Evolutionary conservation across 495 filamentous ascomycete genomes (phyloP), one percentile per base, ranked within the genome.

Genomic region (Venustampulla echinocandica): DNA sequence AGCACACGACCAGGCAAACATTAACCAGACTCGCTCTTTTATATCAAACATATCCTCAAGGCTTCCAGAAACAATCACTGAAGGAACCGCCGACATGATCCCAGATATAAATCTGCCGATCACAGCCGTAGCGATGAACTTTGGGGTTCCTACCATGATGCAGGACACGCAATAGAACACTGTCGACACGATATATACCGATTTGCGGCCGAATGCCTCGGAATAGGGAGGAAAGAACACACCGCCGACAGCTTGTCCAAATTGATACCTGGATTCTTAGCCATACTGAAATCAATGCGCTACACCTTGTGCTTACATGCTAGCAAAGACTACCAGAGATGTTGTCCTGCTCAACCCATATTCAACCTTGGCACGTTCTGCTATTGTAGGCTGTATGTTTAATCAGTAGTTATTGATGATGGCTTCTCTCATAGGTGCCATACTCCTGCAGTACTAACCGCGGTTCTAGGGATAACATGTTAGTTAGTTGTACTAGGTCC

Each of bases 41-140:
- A 64, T 62, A 44, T 71, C 67, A 58, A 66, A 75, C 57, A 76
- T 67, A 44, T 76, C 72, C 47, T 77, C 73, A 42, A 77, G 68
- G 35, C 67, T 74, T 9, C 74, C 72, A 0, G 67, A 64, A 9
- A 73, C 65, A 1, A 78, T 65, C 11, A 71, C 68, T 0, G 68
- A 65, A 5, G 73, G 74, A 2, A 76, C 64, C 13, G 73, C 69
- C 0, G 72, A 75, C 17, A 73, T 53, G 6, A 71, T 45, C 0
- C 73, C 74, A 10, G 69, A 65, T 4, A 71, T 6, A 21, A 70
- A 55, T 18, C 74, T 67, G 37, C 70, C 67, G 11, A 69, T 37
- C n/a, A 70, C 49, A 5, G 69, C 62, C 0, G 52, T 63, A 0
- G 61, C 45, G 4, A 73, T 33, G 0, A 63, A 63, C 1, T 61